Conservation (phyloP, 2,329 filamentous ascomycete species). For the Chalaropsis thielavioides region DNA sequence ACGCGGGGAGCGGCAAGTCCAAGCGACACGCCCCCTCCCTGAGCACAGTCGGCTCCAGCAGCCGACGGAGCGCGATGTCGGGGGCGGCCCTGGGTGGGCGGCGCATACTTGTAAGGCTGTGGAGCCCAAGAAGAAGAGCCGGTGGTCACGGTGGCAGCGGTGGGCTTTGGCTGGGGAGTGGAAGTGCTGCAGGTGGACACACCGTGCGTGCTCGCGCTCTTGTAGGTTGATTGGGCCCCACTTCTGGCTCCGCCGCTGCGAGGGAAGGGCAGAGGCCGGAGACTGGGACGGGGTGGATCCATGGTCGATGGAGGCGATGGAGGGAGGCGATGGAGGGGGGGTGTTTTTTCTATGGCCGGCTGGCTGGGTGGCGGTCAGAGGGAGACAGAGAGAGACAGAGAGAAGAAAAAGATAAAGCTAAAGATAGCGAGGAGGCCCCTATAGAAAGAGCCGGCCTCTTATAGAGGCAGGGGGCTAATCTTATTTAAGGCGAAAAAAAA, state of each 20-base stretch:
- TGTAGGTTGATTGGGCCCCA: not conserved
- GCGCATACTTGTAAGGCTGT: not conserved
- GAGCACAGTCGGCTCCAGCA: not conserved
- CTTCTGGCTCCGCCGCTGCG: not conserved
- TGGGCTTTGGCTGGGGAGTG: not conserved
- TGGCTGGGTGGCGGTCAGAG: not conserved
- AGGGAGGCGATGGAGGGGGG: not conserved
- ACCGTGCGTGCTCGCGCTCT: slow-evolving; percentile 2
- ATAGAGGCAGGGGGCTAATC: too few relatives aligned
- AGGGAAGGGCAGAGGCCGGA: not conserved
- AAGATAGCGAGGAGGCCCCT: not conserved
- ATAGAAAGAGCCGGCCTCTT: too few relatives aligned
- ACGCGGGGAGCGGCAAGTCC: not conserved
- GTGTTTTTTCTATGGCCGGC: not conserved
- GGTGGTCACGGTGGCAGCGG: not conserved
- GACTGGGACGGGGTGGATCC: not conserved
- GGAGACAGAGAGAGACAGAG: not conserved
- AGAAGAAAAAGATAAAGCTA: too few relatives aligned
- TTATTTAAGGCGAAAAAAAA: too few relatives aligned
- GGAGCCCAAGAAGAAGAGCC: not conserved
- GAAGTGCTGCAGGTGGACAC: not conserved
- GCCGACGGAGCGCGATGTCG: not conserved
- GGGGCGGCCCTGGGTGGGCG: not conserved
- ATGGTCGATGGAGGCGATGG: not conserved
- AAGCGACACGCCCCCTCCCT: not conserved